phyloP scores from a whole-genome alignment of 306 rosid genomes.

The Bauhinia variegata region DNA sequence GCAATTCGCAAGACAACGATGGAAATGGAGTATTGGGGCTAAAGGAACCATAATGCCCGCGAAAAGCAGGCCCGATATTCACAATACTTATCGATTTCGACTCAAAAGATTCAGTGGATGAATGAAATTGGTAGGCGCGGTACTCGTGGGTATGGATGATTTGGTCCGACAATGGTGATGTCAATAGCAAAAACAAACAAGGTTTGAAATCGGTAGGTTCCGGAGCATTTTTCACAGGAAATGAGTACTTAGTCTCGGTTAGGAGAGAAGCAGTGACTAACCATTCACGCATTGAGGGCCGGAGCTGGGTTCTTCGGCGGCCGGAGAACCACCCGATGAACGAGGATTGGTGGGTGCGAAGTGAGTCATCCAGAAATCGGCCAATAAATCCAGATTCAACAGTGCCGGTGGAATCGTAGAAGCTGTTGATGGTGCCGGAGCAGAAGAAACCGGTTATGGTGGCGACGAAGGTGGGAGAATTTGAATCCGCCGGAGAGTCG shows the following conservation, averaged over 20 bases:
- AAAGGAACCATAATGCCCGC: conserved; percentile 77
- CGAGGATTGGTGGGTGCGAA: conserved; percentile 32
- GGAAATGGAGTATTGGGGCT: conserved; percentile 73
- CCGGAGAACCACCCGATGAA: conserved; percentile 95
- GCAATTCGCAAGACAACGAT: conserved; percentile 45
- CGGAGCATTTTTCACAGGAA: conserved; percentile 43
- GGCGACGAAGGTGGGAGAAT: conserved; percentile 60
- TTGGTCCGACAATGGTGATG: conserved; percentile 70
- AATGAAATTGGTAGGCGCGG: conserved; percentile 73
- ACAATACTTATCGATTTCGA: conserved; percentile 66
- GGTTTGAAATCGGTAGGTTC: conserved; percentile 46
- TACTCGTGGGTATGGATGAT: conserved; percentile 83
- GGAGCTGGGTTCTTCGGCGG: conserved; percentile 69
- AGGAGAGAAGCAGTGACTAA: conserved; percentile 57
- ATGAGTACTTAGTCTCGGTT: conserved; percentile 44
- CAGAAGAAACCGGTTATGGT: conserved; percentile 78
- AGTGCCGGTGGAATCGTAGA: conserved; percentile 58
- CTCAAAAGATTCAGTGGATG: conserved; percentile 43
- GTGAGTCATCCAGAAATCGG: conserved; percentile 38
- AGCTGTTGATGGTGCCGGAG: conserved; percentile 55
- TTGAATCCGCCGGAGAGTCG: conserved; percentile 24
- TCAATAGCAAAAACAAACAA: conserved; percentile 67
- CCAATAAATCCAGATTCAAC: conserved; percentile 50
- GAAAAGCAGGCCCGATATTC: conserved; percentile 91
- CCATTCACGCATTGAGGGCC: conserved; percentile 89